phyloP scores from a whole-genome alignment of 306 rosid genomes.

The Pyrus betulifolia region DNA sequence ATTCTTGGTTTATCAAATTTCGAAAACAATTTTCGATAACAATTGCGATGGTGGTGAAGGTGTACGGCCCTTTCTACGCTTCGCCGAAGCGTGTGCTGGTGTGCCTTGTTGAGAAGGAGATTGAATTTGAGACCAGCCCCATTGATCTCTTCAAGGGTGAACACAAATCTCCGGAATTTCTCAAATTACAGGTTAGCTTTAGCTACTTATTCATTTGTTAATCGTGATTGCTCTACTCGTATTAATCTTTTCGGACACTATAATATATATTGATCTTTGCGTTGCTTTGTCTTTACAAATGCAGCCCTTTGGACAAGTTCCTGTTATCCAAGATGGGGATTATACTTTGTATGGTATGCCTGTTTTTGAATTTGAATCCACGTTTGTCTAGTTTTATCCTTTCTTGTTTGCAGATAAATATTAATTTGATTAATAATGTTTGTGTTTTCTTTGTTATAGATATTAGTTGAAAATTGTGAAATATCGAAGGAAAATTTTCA shows the following conservation, averaged over 20 bases:
- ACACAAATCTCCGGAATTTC: constrained; percentile 32
- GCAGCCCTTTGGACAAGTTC: constrained; percentile 40
- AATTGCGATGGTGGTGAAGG: constrained; percentile 35
- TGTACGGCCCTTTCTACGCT: constrained; percentile 34
- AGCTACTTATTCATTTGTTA: not conserved
- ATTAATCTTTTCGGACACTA: not conserved
- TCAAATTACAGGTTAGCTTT: constrained; percentile 29
- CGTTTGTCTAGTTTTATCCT: not conserved
- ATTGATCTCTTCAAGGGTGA: constrained; percentile 19
- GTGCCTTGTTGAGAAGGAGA: constrained; percentile 31
- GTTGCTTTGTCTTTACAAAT: not conserved
- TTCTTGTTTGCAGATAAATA: not conserved
- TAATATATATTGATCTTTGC: not conserved
- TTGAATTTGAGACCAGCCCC: constrained; percentile 36
- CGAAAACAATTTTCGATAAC: not conserved
- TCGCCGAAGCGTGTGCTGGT: constrained; percentile 29
- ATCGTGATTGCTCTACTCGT: not conserved
- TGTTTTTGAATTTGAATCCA: not conserved
- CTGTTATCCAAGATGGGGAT: constrained; percentile 43
- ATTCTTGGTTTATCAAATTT: not conserved
- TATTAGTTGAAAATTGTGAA: not conserved
- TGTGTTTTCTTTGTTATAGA: not conserved
- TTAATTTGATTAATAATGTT: not conserved
- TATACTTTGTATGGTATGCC: constrained; percentile 20
- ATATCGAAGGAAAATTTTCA: not conserved